phyloP scores from a whole-genome alignment of 208 protist genomes.

The Crithidia acanthocephali region DNA sequence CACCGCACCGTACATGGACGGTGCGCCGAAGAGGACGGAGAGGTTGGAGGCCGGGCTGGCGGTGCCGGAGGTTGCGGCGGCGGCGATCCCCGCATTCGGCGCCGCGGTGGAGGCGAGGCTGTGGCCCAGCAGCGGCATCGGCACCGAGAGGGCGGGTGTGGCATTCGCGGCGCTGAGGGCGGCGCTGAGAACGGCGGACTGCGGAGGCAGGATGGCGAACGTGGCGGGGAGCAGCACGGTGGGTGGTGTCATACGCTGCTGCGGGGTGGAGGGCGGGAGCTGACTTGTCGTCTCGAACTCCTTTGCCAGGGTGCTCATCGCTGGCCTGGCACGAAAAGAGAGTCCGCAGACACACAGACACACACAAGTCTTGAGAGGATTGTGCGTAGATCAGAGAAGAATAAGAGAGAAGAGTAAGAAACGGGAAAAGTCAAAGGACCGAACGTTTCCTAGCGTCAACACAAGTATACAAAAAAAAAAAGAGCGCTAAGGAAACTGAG shows the following conservation, averaged over 20 bases:
- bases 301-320: constrained; percentile 10
- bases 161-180: neutral
- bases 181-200: constrained; percentile 8
- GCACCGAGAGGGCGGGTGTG: neutral
- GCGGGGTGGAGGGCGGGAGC: constrained; percentile 34
- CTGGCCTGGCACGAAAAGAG: neutral
- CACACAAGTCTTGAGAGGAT: neutral
- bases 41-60: neutral
- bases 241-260: constrained; percentile 26
- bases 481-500: no score
- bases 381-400: no score
- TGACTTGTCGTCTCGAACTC: constrained; percentile 38
- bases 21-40: neutral
- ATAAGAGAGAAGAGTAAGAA: no score
- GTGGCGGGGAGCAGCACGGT: constrained; percentile 35
- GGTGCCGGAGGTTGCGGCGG: neutral
- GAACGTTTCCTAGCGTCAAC: no score
- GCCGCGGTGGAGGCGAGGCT: neutral
- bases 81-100: neutral
- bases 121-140: constrained; percentile 8
- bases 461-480: no score
- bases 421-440: no score
- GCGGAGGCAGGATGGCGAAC: constrained; percentile 2
- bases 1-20: neutral
- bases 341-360: neutral